These are phyloP conservation scores for Talaromyces sp. DNA, from an alignment of 2,329 filamentous ascomycete genomes.

Conservation along the genomic window DNA sequence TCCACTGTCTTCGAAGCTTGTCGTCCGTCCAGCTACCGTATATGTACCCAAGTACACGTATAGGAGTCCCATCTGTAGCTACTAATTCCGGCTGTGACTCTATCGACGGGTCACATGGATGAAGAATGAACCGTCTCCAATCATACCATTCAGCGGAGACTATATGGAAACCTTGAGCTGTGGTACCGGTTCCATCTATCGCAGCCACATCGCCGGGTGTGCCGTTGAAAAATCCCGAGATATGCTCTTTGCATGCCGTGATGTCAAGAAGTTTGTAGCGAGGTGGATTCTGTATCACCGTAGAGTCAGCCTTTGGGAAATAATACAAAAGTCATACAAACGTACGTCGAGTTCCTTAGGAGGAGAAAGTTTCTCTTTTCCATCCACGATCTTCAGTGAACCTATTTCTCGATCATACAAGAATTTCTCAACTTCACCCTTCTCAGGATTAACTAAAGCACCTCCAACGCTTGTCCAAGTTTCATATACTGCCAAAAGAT, in stretches of 20 bases:
- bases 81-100: constrained; percentile 11
- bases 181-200: neutral
- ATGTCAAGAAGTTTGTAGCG: neutral
- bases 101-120: neutral
- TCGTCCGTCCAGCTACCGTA: constrained; percentile 12
- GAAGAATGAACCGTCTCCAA: constrained; percentile 11
- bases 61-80: constrained; percentile 1
- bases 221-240: constrained; percentile 6
- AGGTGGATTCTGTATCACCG: neutral
- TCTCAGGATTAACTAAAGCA: constrained; percentile 1
- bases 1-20: neutral
- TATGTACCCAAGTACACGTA: constrained; percentile 14
- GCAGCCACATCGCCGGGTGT: constrained; percentile 11
- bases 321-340: neutral
- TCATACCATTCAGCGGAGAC: constrained; percentile 14
- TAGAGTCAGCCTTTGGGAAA: neutral
- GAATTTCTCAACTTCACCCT: neutral
- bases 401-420: constrained; percentile 9
- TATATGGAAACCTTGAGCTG: constrained; percentile 1
- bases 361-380: neutral
- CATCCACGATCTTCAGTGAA: neutral
- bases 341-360: neutral
- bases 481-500: neutral
- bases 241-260: neutral
- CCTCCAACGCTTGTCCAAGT: neutral